Evolutionary conservation across 1,284 basidiomycete species (phyloP).

Genomic region (Fomitiporia mediterranea): DNA sequence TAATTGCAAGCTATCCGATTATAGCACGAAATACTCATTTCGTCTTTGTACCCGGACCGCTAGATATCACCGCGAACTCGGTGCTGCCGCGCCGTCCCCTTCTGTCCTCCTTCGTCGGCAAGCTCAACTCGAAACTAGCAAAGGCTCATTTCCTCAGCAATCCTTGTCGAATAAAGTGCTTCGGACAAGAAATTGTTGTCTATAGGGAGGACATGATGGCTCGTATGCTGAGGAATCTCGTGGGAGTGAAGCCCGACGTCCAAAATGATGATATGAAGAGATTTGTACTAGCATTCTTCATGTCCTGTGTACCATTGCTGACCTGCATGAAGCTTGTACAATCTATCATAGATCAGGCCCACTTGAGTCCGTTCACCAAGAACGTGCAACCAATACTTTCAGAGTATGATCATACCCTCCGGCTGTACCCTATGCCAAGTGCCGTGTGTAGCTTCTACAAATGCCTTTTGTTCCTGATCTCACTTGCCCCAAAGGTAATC

Average conservation of each 20-base stretch:
- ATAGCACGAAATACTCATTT: constrained; percentile 83
- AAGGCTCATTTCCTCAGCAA: constrained; percentile 84
- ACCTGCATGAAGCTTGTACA: constrained; percentile 72
- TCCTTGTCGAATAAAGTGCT: constrained; percentile 93
- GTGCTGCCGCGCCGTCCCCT: constrained; percentile 78
- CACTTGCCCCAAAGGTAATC: constrained; percentile 57
- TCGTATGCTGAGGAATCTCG: constrained; percentile 87
- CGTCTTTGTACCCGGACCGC: constrained; percentile 90
- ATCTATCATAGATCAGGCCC: constrained; percentile 87
- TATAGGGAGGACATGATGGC: constrained; percentile 94
- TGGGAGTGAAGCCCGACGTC: constrained; percentile 77
- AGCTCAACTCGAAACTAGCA: constrained; percentile 68
- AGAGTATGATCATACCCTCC: constrained; percentile 89
- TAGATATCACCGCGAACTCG: constrained; percentile 79
- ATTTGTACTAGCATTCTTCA: constrained; percentile 54
- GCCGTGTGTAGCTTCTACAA: constrained; percentile 49
- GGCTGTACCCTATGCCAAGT: constrained; percentile 94
- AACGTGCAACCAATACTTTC: constrained; percentile 85
- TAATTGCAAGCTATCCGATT: constrained; percentile 76
- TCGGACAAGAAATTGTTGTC: constrained; percentile 93
- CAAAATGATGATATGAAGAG: constrained; percentile 77
- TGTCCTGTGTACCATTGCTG: neutral
- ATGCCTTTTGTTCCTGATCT: constrained; percentile 15
- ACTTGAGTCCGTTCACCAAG: constrained; percentile 82
- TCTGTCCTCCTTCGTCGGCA: constrained; percentile 66